Percentiles rank a stretch among this genome's conserved stretches.
Evolutionary conservation across 75 land plant species (phyloP).

Genomic region (Pseudotsuga menziesii): DNA sequence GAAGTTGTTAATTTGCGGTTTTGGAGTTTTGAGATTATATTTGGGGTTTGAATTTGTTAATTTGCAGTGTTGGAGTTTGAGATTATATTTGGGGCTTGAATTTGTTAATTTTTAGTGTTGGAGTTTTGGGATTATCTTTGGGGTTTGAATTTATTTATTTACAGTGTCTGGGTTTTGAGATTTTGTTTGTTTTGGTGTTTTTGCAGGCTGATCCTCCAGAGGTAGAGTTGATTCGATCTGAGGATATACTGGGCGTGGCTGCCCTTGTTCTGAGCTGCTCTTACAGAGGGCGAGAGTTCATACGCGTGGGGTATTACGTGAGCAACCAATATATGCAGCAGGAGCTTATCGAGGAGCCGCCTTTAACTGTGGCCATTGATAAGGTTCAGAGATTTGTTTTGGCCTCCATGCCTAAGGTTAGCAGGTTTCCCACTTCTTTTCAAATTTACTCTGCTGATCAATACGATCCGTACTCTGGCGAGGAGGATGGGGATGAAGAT

Average conservation of each 20-base stretch:
- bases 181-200: background rate
- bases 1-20: no score
- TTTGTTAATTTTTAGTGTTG: no score
- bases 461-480: no score
- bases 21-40: no score
- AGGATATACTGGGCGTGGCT: constrained; percentile 96
- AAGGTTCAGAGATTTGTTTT: constrained; percentile 78
- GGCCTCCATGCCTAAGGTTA: constrained; percentile 92
- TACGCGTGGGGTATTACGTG: constrained; percentile 94
- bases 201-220: constrained; percentile 94
- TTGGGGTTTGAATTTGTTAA: no score
- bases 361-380: constrained; percentile 63
- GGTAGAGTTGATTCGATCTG: constrained; percentile 77
- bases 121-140: no score
- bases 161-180: background rate
- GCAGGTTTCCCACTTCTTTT: constrained; percentile 85
- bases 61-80: no score
- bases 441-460: background rate
- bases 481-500: no score
- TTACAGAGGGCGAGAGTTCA: constrained; percentile 85
- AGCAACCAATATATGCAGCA: constrained; percentile 94
- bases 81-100: no score
- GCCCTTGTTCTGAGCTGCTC: constrained; percentile 91
- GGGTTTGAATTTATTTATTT: no score
- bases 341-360: constrained; percentile 79